A percentile compares a stretch with the other conserved stretches of the same genome.
phyloP scores from a whole-genome alignment of 2,329 filamentous ascomycete genomes.

The Cladosporium sp. region DNA sequence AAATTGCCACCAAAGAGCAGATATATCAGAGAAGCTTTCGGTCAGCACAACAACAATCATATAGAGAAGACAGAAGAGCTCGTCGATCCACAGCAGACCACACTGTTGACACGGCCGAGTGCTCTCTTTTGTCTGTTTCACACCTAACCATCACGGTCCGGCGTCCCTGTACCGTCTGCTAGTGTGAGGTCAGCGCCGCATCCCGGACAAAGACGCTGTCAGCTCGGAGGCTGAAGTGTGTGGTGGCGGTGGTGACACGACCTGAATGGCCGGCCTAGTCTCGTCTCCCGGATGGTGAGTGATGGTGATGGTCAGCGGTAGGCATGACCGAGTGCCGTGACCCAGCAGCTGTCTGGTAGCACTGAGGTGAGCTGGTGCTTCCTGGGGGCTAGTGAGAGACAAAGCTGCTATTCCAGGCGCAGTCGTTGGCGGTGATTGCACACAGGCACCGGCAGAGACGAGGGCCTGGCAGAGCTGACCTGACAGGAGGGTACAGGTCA shows the following conservation, averaged over 20 bases:
- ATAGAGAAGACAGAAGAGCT: neutral
- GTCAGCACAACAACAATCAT: neutral
- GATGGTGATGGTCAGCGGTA: conserved; percentile 9
- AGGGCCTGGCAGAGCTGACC: neutral
- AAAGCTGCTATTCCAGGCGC: conserved; percentile 6
- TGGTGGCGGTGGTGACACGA: conserved; percentile 12
- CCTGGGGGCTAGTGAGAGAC: neutral
- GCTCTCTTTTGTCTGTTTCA: conserved; percentile 7
- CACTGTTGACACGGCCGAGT: neutral
- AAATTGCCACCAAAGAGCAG: neutral
- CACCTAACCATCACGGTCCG: neutral
- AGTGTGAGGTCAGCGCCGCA: neutral
- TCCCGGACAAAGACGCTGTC: conserved; percentile 10
- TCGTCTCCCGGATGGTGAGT: neutral
- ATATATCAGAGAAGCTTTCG: neutral
- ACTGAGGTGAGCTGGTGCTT: conserved; percentile 2
- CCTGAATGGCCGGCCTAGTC: conserved; percentile 1
- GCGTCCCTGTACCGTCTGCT: neutral
- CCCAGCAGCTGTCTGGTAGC: neutral
- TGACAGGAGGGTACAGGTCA: neutral
- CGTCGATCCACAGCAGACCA: neutral
- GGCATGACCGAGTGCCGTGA: neutral
- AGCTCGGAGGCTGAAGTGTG: conserved; percentile 11
- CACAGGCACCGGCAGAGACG: conserved; percentile 3
- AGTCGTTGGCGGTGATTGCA: neutral